A percentile compares a stretch with the other conserved stretches of the same genome.
These are phyloP conservation scores for Neobulgaria alba DNA, from an alignment of 2,329 filamentous ascomycete species.

Conservation along the genomic window DNA sequence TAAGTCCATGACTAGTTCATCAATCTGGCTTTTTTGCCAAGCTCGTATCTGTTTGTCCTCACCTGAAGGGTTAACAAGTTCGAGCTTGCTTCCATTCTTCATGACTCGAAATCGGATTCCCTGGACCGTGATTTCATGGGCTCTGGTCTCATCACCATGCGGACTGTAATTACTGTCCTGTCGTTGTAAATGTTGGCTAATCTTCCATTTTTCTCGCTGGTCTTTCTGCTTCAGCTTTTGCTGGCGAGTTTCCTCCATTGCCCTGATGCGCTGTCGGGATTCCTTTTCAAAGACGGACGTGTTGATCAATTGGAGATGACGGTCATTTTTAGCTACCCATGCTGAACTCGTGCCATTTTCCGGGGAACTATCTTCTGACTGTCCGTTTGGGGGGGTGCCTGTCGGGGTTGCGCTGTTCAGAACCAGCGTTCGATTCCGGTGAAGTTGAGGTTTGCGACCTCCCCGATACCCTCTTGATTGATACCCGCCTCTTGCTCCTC, in stretches of 20 bases:
- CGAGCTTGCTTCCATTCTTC: constrained; percentile 75
- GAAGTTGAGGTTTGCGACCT: constrained; percentile 32
- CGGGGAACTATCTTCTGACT: constrained; percentile 12
- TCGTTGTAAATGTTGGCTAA: constrained; percentile 39
- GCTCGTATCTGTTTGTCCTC: constrained; percentile 48
- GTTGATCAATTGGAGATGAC: constrained; percentile 78
- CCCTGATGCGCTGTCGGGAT: constrained; percentile 56
- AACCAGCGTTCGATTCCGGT: constrained; percentile 55
- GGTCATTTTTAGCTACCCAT: constrained; percentile 67
- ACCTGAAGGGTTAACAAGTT: constrained; percentile 67
- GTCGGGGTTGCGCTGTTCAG: constrained; percentile 38
- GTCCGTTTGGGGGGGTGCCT: constrained; percentile 5
- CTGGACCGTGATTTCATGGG: constrained; percentile 28
- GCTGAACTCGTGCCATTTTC: constrained; percentile 27
- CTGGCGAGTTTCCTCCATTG: constrained; percentile 60
- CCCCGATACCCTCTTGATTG: constrained; percentile 25
- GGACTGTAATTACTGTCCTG: constrained; percentile 18
- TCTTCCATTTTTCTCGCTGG: constrained; percentile 49
- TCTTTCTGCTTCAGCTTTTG: constrained; percentile 47
- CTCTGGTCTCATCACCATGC: background rate
- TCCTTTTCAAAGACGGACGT: constrained; percentile 69
- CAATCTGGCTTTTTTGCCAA: constrained; percentile 32
- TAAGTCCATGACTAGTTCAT: constrained; percentile 23
- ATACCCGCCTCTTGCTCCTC: constrained; percentile 21
- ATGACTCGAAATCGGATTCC: constrained; percentile 67